Conservation (phyloP, 371 early-diverging fungal genomes). For the Mortierella sp. region DNA sequence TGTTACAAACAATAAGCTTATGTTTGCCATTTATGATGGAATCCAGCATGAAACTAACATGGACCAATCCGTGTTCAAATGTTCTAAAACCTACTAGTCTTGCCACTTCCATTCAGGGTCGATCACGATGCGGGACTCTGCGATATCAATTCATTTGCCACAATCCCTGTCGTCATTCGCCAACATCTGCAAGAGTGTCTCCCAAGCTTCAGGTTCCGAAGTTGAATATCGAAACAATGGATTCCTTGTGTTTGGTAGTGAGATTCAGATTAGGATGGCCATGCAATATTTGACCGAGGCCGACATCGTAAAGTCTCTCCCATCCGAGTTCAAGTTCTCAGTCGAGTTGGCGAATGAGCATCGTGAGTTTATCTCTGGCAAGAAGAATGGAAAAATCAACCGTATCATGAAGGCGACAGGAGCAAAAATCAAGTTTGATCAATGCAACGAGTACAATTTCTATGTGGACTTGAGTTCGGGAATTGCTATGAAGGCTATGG, state of each 20-base stretch:
- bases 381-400: constrained; percentile 96
- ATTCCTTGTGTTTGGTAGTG: constrained; percentile 51
- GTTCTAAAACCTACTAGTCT: constrained; percentile 17
- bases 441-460: constrained; percentile 82
- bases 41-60: not conserved
- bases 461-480: constrained; percentile 77
- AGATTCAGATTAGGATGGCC: constrained; percentile 30
- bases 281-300: constrained; percentile 42
- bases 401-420: constrained; percentile 88
- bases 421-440: constrained; percentile 69
- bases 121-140: constrained; percentile 29
- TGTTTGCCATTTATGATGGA: not conserved
- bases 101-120: constrained; percentile 53
- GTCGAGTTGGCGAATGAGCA: constrained; percentile 86
- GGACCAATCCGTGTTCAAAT: not conserved
- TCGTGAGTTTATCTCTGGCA: constrained; percentile 93
- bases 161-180: constrained; percentile 50
- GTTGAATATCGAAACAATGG: constrained; percentile 60
- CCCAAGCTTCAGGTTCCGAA: constrained; percentile 69
- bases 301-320: constrained; percentile 42
- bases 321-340: constrained; percentile 57
- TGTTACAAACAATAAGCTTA: not conserved
- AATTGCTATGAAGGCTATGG: constrained; percentile 69
- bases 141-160: constrained; percentile 20
- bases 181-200: constrained; percentile 61